Evolutionary conservation across 2,329 filamentous ascomycete species (phyloP), one percentile per base, ranked within the genome.

Genomic region (Botrytis porri): DNA sequence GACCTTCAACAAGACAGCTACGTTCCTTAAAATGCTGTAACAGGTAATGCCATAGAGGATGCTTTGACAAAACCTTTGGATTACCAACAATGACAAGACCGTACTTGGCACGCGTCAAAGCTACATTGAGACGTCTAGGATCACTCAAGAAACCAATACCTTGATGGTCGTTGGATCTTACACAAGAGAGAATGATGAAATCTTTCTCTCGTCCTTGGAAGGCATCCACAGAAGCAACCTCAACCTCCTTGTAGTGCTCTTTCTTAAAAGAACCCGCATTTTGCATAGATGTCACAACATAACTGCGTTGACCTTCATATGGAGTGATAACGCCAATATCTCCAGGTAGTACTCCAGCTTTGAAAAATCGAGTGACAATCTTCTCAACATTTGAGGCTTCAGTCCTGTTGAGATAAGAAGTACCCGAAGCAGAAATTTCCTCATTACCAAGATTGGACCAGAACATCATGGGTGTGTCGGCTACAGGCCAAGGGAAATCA

Each of bases 151-250:
- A 99, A 84, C 96, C 96, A 79, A 99, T 99, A 77, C 96, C 96
- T 82, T 99, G 96, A 82, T 98, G 97, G 79, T 99, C 96, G 81
- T 99, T 99, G 81, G 95, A 98, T 81, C 96, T 93, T 69, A 99
- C 96, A 81, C 96, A 99, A 75, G 96, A 98, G 45, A 99, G 86
- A 57, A 99, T 95, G 79, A 99, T 99, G 80, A 97, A 99, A 81
- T 99, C 96, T 85, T 99, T 99, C 84, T 99, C 96, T 85, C 96
- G 92, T 70, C 96, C 96, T 82, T 99, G 96, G 88, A 99, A 99
- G 32, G 96, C 96, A 85, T 99, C 96, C 54, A 99, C 96, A 0
- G 95, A 98, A 7, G 96, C 96, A 59, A 99, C 96, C 82, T 99
- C 96, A 37, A 99, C 95, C 80, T 98, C 95, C 84, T 98, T 98